Conservation (phyloP, 1,284 basidiomycete genomes). For the Sanghuangporus baumii region DNA sequence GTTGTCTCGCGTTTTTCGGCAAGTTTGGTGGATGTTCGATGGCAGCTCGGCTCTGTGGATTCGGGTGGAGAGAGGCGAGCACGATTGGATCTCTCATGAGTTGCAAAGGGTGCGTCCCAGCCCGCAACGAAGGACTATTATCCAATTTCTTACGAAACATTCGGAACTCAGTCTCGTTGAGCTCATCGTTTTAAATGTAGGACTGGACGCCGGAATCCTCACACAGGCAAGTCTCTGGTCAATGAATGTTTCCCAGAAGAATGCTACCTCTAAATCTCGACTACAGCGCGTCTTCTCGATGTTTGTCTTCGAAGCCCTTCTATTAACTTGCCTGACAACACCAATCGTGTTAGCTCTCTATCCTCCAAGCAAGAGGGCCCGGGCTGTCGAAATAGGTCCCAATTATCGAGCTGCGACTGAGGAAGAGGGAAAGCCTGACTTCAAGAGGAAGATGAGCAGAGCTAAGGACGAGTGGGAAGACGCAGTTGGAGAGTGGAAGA, state of each 20-base stretch:
- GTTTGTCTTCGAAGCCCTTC: slow-evolving; percentile 87
- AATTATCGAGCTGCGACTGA: slow-evolving; percentile 29
- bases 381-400: slow-evolving; percentile 39
- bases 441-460: neutral
- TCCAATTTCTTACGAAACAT: neutral
- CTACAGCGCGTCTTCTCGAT: slow-evolving; percentile 68
- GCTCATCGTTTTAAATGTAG: slow-evolving; percentile 71
- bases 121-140: neutral
- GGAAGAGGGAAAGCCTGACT: slow-evolving; percentile 6
- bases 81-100: slow-evolving; percentile 71
- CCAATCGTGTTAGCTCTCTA: slow-evolving; percentile 78
- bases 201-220: slow-evolving; percentile 66
- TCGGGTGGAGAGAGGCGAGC: slow-evolving; percentile 52
- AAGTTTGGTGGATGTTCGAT: slow-evolving; percentile 56
- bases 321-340: slow-evolving; percentile 87
- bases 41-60: slow-evolving; percentile 47
- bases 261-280: neutral
- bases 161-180: slow-evolving; percentile 35
- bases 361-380: slow-evolving; percentile 46
- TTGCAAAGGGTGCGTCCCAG: slow-evolving; percentile 54
- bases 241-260: slow-evolving; percentile 8
- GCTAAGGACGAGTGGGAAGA: slow-evolving; percentile 21
- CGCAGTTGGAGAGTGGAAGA: slow-evolving; percentile 31
- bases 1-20: slow-evolving; percentile 45
- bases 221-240: slow-evolving; percentile 37